Conservation (phyloP, 805 yeast species). For the Kluyveromyces nonfermentans region DNA sequence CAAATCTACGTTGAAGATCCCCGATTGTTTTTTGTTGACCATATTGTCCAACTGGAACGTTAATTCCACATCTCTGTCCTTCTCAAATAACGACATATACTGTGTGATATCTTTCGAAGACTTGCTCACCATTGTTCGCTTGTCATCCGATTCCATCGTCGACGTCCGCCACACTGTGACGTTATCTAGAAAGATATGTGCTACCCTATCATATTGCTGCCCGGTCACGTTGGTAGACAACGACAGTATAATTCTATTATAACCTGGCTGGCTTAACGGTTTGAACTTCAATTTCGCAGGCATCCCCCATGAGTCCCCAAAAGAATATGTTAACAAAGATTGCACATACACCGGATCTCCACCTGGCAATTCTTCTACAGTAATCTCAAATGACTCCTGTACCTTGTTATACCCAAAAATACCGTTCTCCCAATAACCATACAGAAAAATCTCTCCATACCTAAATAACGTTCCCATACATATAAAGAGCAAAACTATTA, state of each 20-base stretch:
- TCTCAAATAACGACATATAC: constrained; percentile 41
- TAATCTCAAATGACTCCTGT: constrained; percentile 8
- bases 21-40: constrained; percentile 44
- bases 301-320: constrained; percentile 53
- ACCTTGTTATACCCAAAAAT: too few species aligned
- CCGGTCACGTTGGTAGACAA: constrained; percentile 47
- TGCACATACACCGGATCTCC: constrained; percentile 33
- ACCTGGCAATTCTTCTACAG: constrained; percentile 7
- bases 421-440: too few species aligned
- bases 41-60: constrained; percentile 60
- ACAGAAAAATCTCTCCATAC: background rate
- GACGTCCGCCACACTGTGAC: constrained; percentile 76
- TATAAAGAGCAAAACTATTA: background rate
- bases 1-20: constrained; percentile 48
- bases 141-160: constrained; percentile 63
- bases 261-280: constrained; percentile 39
- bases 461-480: background rate
- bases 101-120: constrained; percentile 56
- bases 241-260: constrained; percentile 44
- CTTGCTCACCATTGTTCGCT: constrained; percentile 39
- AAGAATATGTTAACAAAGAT: constrained; percentile 36
- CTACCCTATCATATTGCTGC: constrained; percentile 56
- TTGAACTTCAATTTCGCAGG: constrained; percentile 37
- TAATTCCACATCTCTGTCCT: constrained; percentile 29
- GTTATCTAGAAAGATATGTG: constrained; percentile 53